Evolutionary conservation across 345 rosid species (phyloP), one percentile per base, ranked within the genome.

Genomic region (Citrus glauca): DNA sequence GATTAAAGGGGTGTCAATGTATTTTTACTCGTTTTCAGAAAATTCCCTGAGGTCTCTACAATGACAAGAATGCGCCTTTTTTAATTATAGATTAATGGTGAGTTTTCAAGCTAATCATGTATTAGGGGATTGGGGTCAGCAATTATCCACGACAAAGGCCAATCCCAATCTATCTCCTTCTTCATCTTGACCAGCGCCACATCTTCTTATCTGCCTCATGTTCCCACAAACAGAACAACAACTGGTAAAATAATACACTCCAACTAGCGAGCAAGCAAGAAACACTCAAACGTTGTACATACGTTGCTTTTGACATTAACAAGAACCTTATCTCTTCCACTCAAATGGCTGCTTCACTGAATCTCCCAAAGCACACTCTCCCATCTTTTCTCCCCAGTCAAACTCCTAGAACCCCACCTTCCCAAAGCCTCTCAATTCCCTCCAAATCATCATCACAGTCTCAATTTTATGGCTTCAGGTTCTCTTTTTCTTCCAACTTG

Each of bases 361-460:
- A 88, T 66, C 81, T 88, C 9, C 81, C 87, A 20, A 87, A 81
- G 60, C 86, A 75, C 70, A 79, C 77, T 17, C 71, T 85, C 9
- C 79, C 82, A 7, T 77, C 86, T 77, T 77, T 78, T 0, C 60
- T 80, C 78, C 84, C 87, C 24, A 48, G 72, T 72, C 89, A 81
- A 48, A 85, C 66, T 10, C 82, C 87, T 80, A 85, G 17, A 67
- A 40, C 64, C 78, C 78, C 71, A 6, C 78, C 77, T 76, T 72
- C 88, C 24, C 86, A 71, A 48, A 63, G 16, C 72, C 75, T 79
- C 69, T 20, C 86, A 25, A 3, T 85, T 42, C 24, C 78, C 60
- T 45, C 92, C 80, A 93, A 75, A 74, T 89, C 94, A 28, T 88
- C 95, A 33, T 85, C 88, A 28, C 73, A 87, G n/a, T 91, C 98